Evolutionary conservation across 1,139 yeast species (phyloP).

Genomic region (Yarrowia galli): DNA sequence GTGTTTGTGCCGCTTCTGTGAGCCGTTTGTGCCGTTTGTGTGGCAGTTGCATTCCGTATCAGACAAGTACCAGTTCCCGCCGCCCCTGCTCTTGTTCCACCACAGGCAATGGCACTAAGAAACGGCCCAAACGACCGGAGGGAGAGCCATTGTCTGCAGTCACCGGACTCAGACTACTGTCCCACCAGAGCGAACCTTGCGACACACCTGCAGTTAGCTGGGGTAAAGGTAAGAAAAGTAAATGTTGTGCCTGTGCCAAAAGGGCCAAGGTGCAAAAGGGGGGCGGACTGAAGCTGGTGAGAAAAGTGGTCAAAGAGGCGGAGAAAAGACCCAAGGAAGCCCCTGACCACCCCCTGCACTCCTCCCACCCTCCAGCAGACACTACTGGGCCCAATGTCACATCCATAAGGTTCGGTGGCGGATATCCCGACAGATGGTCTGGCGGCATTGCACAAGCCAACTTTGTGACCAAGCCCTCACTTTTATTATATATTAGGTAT

Average conservation of each 20-base stretch:
- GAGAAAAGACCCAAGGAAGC: neutral
- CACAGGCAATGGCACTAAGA: neutral
- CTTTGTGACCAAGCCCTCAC: slow-evolving; percentile 34
- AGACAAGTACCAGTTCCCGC: neutral
- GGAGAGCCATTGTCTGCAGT: slow-evolving; percentile 10
- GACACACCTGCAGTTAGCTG: slow-evolving; percentile 27
- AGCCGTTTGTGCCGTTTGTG: neutral
- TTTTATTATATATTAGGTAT: slow-evolving; percentile 26
- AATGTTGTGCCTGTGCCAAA: neutral
- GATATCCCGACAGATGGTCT: slow-evolving; percentile 1
- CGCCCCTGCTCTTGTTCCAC: too few relatives aligned
- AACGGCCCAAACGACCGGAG: neutral
- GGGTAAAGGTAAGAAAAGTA: slow-evolving; percentile 17
- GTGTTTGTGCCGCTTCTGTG: too few relatives aligned
- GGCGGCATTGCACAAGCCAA: slow-evolving; percentile 26
- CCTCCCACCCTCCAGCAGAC: neutral
- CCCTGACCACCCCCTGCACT: neutral
- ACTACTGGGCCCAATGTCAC: slow-evolving; percentile 10
- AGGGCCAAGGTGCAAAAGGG: too few relatives aligned
- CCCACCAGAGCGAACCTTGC: slow-evolving; percentile 7
- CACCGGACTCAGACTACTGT: slow-evolving; percentile 4
- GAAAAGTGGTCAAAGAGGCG: neutral
- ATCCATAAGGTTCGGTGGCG: slow-evolving; percentile 34
- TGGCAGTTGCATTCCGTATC: too few relatives aligned
- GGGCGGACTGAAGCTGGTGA: neutral